phyloP scores from a whole-genome alignment of 2,329 filamentous ascomycete species.

The Ophiostoma montium region DNA sequence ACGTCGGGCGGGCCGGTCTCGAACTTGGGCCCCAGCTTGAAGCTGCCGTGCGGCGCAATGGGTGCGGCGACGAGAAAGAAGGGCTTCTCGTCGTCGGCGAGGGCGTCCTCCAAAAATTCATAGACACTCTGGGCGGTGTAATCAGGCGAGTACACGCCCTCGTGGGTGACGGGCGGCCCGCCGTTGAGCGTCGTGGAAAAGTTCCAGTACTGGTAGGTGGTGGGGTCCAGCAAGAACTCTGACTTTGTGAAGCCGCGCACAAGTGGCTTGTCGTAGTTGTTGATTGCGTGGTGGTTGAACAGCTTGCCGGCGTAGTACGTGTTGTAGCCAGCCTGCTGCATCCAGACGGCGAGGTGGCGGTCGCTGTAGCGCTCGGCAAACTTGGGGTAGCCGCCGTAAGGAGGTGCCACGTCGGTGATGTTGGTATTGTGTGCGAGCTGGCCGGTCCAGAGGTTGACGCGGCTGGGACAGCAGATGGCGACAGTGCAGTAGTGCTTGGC shows the following conservation, averaged over 20 bases:
- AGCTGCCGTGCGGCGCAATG: slow-evolving; percentile 49
- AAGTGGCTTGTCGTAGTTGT: slow-evolving; percentile 45
- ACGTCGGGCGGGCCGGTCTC: slow-evolving; percentile 24
- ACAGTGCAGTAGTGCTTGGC: slow-evolving; percentile 51
- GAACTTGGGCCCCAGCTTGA: slow-evolving; percentile 17
- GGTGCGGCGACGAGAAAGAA: slow-evolving; percentile 57
- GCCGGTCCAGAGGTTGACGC: slow-evolving; percentile 51
- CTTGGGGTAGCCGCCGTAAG: slow-evolving; percentile 51
- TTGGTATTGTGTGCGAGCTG: slow-evolving; percentile 52
- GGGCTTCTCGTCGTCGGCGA: slow-evolving; percentile 33
- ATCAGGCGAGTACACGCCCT: slow-evolving; percentile 30
- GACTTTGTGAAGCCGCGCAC: slow-evolving; percentile 45
- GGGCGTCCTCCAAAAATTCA: slow-evolving; percentile 37
- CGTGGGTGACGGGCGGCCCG: slow-evolving; percentile 37
- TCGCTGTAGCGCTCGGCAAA: slow-evolving; percentile 52
- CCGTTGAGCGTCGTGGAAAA: slow-evolving; percentile 42
- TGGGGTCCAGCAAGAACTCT: slow-evolving; percentile 42
- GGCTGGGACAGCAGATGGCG: slow-evolving; percentile 51
- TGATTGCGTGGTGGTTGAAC: slow-evolving; percentile 42
- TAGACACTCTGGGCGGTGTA: neutral
- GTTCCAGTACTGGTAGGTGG: slow-evolving; percentile 50
- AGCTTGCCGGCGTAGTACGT: slow-evolving; percentile 58
- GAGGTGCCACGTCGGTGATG: slow-evolving; percentile 42
- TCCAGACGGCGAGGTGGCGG: slow-evolving; percentile 55
- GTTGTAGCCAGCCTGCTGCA: slow-evolving; percentile 52